Evolutionary conservation across 1,284 basidiomycete species (phyloP).

Genomic region (Ceratobasidium sp.): DNA sequence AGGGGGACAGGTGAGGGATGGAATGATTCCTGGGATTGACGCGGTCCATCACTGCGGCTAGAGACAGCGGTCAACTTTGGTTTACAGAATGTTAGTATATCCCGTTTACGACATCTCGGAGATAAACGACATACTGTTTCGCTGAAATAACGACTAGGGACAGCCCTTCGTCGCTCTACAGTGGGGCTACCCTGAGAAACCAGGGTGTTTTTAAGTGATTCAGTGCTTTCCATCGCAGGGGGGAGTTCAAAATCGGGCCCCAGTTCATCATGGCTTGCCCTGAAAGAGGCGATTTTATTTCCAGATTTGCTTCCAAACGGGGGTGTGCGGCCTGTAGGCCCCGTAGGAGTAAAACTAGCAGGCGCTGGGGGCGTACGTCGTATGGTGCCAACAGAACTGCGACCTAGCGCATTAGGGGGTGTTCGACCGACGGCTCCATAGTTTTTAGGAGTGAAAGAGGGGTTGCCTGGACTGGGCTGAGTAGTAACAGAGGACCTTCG

Average conservation of each 20-base stretch:
- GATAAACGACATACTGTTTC: conserved; percentile 9
- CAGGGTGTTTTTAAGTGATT: not conserved
- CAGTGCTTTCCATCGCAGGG: conserved; percentile 31
- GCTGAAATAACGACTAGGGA: conserved; percentile 32
- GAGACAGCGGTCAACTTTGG: conserved; percentile 11
- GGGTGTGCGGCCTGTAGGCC: conserved; percentile 11
- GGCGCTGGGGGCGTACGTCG: conserved; percentile 16
- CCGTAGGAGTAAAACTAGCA: conserved; percentile 3
- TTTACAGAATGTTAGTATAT: not conserved
- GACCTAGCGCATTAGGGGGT: conserved; percentile 27
- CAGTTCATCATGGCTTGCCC: conserved; percentile 30
- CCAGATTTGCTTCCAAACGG: not conserved
- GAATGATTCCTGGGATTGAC: not conserved
- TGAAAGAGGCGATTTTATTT: not conserved
- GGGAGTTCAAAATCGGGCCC: conserved; percentile 39
- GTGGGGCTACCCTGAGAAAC: not conserved
- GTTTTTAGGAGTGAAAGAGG: not conserved
- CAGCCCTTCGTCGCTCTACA: conserved; percentile 16
- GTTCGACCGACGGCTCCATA: conserved; percentile 38
- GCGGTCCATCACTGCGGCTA: not conserved
- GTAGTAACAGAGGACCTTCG: conserved; percentile 14
- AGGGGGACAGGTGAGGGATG: not conserved
- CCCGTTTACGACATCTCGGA: not conserved
- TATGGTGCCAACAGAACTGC: not conserved
- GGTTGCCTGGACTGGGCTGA: conserved; percentile 8